Percentiles rank a stretch among this genome's conserved stretches.
These are phyloP conservation scores for Tothia fuscella DNA, from an alignment of 2,329 filamentous ascomycete genomes.

Conservation along the genomic window DNA sequence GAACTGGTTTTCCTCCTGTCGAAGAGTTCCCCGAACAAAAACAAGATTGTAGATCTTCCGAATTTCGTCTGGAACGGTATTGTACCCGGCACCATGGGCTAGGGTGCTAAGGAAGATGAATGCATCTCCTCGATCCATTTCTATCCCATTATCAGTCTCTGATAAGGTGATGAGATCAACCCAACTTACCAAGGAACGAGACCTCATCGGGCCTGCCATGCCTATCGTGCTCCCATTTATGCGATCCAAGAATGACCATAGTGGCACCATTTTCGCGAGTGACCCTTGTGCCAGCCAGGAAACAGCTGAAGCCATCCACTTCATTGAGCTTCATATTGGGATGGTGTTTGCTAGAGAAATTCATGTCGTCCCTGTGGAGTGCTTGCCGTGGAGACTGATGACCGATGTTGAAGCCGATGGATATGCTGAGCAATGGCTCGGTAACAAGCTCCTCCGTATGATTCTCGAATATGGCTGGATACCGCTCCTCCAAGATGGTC, in stretches of 20 bases:
- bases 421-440: too few species aligned
- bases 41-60: conserved; percentile 22
- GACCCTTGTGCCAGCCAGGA: conserved; percentile 18
- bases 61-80: conserved; percentile 5
- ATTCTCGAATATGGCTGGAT: too few species aligned
- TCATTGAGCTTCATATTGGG: too few species aligned
- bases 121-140: conserved; percentile 1
- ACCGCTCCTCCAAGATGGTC: too few species aligned
- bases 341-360: too few species aligned
- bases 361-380: too few species aligned
- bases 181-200: background rate
- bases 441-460: too few species aligned
- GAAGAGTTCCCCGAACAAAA: conserved; percentile 20
- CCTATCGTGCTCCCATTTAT: conserved; percentile 12
- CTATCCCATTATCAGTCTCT: background rate
- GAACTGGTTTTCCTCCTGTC: conserved; percentile 26
- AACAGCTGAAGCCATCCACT: too few species aligned
- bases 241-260: conserved; percentile 19
- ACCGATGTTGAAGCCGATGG: too few species aligned
- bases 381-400: too few species aligned
- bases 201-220: background rate
- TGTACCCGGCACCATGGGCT: background rate
- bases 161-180: background rate
- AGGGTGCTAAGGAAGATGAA: background rate
- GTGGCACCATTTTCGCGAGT: conserved; percentile 22